Base-by-base conservation (phyloP, 73 alveolate genomes). In the Paramecium bursaria region DNA sequence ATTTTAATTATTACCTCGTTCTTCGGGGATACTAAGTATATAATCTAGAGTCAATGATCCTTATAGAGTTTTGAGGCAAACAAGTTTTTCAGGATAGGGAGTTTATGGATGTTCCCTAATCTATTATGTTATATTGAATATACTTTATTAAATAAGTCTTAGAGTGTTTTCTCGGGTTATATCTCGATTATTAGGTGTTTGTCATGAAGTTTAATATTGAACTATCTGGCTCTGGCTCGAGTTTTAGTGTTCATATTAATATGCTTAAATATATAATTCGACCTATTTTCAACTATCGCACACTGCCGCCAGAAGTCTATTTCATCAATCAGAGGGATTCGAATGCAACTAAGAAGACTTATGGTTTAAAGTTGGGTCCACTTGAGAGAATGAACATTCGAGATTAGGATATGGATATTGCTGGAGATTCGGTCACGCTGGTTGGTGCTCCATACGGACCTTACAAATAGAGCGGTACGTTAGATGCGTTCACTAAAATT, bases 391-490 rank as follows among this genome's bases (percentile, higher is more conserved):
- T 74, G 3, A 79, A 79, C 42, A 48, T 53, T 49, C 57, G 85
- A 35, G 33, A 67, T 67, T 47, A 39, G 9, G 76, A 48, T 5
- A 67, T 25, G 13, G 44, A 42, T 54, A 60, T 39, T 25, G 89
- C 50, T 53, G 46, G 85, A 4, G 89, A 79, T 55, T 47, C 51
- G 19, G 31, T 54, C 17, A 49, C 22, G 33, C 44, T 79, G 15
- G 54, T 73, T 53, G 89, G 89, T 15, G 89, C 73, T 10, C 89
- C 89, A 5, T 73, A 53, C 48, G 89, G 89, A 7, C 13, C 51
- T 33, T 42, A 61, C 3, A 79, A 79, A 44, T 67, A 79, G 4
- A 73, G 54, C 17, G 35, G 55, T 53, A 79, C 30, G 21, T 7
- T 7, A 7, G 17, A 3, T 7, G 5, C 9, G 1, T 31, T 35